These are phyloP conservation scores for Trametes polyzona DNA, from an alignment of 1,284 basidiomycete genomes.

Conservation along the genomic window DNA sequence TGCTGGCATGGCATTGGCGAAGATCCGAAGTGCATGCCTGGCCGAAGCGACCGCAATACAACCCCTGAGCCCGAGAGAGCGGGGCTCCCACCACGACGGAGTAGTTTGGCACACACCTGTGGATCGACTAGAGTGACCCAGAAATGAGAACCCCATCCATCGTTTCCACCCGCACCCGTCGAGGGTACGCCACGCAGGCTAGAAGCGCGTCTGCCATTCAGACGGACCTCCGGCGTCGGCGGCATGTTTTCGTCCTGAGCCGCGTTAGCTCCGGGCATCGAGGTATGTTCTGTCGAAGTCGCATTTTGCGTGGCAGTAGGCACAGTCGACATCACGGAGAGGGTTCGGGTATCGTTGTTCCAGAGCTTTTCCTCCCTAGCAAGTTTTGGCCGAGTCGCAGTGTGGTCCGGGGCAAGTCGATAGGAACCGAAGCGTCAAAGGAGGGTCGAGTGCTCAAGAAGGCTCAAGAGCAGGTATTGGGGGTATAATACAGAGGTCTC, in stretches of 20 bases:
- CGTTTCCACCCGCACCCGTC: slow-evolving; percentile 13
- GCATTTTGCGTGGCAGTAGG: not conserved
- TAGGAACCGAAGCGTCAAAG: not conserved
- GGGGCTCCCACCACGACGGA: too few relatives aligned
- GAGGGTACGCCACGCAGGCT: slow-evolving; percentile 20
- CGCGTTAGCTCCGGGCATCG: slow-evolving; percentile 4
- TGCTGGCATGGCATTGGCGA: too few relatives aligned
- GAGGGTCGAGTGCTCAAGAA: slow-evolving; percentile 4
- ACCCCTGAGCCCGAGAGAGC: too few relatives aligned
- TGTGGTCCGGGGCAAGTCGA: not conserved
- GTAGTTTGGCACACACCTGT: slow-evolving; percentile 65
- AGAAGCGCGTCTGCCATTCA: slow-evolving; percentile 29
- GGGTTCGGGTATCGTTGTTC: slow-evolving; percentile 18
- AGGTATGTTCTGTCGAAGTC: not conserved
- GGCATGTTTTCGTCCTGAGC: slow-evolving; percentile 17
- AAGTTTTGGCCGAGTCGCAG: not conserved
- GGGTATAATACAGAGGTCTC: slow-evolving; percentile 24
- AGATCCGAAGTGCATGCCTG: too few relatives aligned
- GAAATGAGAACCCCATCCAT: slow-evolving; percentile 80
- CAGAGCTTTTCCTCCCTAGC: not conserved
- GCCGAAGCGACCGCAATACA: too few relatives aligned
- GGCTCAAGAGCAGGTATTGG: slow-evolving; percentile 12
- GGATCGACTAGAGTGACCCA: slow-evolving; percentile 87
- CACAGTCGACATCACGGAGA: slow-evolving; percentile 17
- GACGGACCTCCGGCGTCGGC: slow-evolving; percentile 28